Base-by-base conservation (phyloP, 345 rosid species). In the Passiflora organensis region DNA sequence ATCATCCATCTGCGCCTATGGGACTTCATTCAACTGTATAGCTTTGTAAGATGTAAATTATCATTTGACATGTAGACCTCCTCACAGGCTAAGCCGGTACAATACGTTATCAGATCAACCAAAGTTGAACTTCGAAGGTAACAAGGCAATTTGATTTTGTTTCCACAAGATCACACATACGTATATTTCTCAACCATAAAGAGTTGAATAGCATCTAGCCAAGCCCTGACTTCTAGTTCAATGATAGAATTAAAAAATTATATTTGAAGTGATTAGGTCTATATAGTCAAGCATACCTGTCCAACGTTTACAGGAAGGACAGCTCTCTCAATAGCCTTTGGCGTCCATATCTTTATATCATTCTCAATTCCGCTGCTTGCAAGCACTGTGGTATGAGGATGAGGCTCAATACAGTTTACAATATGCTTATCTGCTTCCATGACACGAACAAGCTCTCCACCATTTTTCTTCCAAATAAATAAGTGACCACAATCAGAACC, bases 401-500 rank as follows among this genome's bases (percentile, higher is more conserved):
- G 96, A 69, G 89, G 65, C 66, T 74, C 86, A 13, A 81, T 71
- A 56, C 99, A 89, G 78, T 93, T 93, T 22, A 93, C 96, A n/a
- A 82, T 70, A 67, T 78, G 55, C 66, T 44, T 80, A 76, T 93
- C 96, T 11, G 79, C 94, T 76, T 80, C 82, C 76, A 93, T 84
- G 44, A 81, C 86, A 64, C 86, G 89, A 48, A 89, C 47, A 39
- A 86, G 89, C 72, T 82, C 76, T 54, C 96, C 95, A 14, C 72
- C 76, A 62, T 76, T 84, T 62, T 82, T 93, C 81, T 70, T 84
- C 99, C 99, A 93, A 25, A 89, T 81, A 71, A 93, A 93, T 58
- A 88, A 80, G 51, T 87, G 76, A 23, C 99, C 99, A 72, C 99
- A 93, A 66, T 93, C 96, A 32, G 99, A 93, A 15, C 99, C 99